A percentile compares a stretch with the other conserved stretches of the same genome.
phyloP scores from a whole-genome alignment of 2,329 filamentous ascomycete genomes.

The Calonectria pseudoturangicola region DNA sequence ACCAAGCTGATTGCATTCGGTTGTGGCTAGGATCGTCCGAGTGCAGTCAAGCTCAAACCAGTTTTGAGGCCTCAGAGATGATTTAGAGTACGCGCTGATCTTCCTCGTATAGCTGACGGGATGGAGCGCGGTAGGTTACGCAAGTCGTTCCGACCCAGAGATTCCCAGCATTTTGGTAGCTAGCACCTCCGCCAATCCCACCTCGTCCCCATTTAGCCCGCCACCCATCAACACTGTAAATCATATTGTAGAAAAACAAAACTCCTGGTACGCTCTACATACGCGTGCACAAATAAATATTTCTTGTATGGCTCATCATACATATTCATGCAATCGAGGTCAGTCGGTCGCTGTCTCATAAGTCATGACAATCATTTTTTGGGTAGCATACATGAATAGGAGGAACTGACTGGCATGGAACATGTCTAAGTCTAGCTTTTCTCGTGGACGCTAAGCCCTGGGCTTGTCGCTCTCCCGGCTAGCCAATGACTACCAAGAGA shows the following conservation, averaged over 20 bases:
- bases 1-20: not conserved
- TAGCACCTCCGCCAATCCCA: constrained; percentile 45
- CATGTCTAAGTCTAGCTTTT: constrained; percentile 37
- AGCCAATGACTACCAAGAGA: constrained; percentile 44
- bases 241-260: not conserved
- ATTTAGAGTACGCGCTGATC: constrained; percentile 20
- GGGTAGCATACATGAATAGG: not conserved
- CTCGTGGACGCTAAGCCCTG: constrained; percentile 45
- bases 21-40: not conserved
- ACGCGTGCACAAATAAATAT: not conserved
- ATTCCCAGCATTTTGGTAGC: constrained; percentile 53
- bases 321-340: not conserved
- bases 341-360: not conserved
- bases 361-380: not conserved
- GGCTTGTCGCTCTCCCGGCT: constrained; percentile 25
- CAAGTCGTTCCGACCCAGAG: constrained; percentile 45
- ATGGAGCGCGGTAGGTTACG: constrained; percentile 21
- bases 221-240: constrained; percentile 38
- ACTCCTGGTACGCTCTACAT: not conserved
- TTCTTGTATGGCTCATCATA: not conserved
- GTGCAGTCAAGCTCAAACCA: constrained; percentile 18
- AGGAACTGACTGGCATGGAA: constrained; percentile 22
- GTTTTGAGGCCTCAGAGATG: not conserved
- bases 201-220: constrained; percentile 41
- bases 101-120: constrained; percentile 35